Evolutionary conservation across 441 rosid species (phyloP).

Genomic region (Jatropha multifida): DNA sequence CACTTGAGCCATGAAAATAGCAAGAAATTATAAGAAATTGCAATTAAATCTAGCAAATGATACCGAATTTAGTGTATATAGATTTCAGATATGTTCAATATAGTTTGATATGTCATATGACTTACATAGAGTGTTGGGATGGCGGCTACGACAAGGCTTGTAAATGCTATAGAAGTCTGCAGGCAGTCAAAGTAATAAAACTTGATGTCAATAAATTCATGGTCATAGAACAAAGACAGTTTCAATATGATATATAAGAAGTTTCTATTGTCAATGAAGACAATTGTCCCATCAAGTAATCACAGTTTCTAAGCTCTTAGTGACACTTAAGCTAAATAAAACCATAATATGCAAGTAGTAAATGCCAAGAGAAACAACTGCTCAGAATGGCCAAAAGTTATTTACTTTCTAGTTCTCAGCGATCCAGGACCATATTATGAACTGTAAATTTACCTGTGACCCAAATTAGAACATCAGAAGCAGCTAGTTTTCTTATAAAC

Average conservation of each 20-base stretch:
- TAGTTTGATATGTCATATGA: constrained; percentile 8
- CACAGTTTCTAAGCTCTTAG: background rate
- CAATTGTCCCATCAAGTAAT: background rate
- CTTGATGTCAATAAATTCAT: constrained; percentile 19
- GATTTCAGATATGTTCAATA: background rate
- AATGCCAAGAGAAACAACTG: background rate
- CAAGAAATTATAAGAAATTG: background rate
- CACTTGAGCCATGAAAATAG: background rate
- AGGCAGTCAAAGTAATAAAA: constrained; percentile 18
- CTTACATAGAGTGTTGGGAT: constrained; percentile 73
- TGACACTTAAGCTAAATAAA: background rate
- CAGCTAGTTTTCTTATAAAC: background rate
- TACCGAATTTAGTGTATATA: background rate
- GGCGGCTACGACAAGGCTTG: constrained; percentile 66
- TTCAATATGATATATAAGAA: background rate
- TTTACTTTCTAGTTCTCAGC: background rate
- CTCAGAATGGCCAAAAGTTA: background rate
- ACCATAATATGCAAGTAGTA: background rate
- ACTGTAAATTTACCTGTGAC: background rate
- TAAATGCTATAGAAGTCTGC: constrained; percentile 82
- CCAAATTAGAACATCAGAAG: background rate
- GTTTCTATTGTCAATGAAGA: background rate
- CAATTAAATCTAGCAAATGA: background rate
- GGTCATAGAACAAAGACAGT: background rate
- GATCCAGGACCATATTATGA: background rate